Conservation (phyloP, 768 basidiomycete species). For the Termitomyces titanicus region DNA sequence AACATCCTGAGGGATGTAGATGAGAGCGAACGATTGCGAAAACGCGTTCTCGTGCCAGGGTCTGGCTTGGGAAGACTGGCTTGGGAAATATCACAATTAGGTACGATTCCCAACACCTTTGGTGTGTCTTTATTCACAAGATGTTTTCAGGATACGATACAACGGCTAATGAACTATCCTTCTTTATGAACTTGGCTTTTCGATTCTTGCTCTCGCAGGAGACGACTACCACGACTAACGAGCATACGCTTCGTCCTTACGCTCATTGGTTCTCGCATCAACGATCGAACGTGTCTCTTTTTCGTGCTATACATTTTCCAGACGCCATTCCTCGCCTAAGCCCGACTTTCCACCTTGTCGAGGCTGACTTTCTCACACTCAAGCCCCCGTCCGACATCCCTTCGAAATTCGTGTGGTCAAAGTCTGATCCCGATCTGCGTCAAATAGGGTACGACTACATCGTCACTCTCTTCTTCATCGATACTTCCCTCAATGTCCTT, state of each 20-base stretch:
- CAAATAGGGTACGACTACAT: conserved; percentile 50
- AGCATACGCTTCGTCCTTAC: conserved; percentile 58
- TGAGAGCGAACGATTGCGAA: conserved; percentile 22
- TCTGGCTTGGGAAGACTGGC: conserved; percentile 62
- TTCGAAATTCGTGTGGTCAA: conserved; percentile 15
- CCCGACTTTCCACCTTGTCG: conserved; percentile 40
- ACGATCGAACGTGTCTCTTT: conserved; percentile 41
- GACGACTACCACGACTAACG: conserved; percentile 33
- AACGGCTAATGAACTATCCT: conserved; percentile 61
- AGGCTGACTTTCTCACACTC: conserved; percentile 56
- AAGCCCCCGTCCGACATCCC: conserved; percentile 17
- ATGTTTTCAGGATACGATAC: conserved; percentile 43
- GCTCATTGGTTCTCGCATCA: conserved; percentile 73
- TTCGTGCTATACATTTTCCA: conserved; percentile 55
- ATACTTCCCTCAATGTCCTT: conserved; percentile 54
- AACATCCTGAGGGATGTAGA: conserved; percentile 35
- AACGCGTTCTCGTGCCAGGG: conserved; percentile 58
- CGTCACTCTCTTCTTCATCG: conserved; percentile 66
- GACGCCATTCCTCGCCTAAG: conserved; percentile 53
- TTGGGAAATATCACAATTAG: conserved; percentile 64
- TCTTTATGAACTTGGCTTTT: conserved; percentile 61
- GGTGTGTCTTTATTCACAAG: not conserved
- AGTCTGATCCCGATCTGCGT: not conserved
- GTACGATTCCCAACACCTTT: conserved; percentile 25
- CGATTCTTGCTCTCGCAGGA: conserved; percentile 52